These are phyloP conservation scores for Globisporangium mamillatum DNA, from an alignment of 352 stramenopile species.

Conservation along the genomic window DNA sequence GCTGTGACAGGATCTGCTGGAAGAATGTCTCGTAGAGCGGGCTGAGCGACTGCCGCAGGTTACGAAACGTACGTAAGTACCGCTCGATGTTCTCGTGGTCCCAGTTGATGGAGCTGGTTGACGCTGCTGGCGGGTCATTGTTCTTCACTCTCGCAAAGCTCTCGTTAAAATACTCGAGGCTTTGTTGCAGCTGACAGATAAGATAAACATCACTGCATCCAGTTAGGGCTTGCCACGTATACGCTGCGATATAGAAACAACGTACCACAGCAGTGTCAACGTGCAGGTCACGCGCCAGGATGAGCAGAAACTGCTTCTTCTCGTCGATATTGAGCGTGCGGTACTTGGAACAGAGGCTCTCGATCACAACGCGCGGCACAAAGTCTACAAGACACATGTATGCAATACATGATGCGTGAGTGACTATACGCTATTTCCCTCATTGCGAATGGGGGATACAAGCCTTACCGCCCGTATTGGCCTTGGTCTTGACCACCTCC, in stretches of 20 bases:
- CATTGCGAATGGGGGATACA: too few relatives aligned
- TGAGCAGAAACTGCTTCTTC: constrained; percentile 81
- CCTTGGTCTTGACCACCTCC: constrained; percentile 65
- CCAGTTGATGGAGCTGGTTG: constrained; percentile 40
- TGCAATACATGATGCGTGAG: not conserved
- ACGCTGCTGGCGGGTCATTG: not conserved
- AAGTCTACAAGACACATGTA: constrained; percentile 48
- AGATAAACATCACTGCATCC: not conserved
- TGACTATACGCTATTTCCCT: not conserved
- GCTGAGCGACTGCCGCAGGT: constrained; percentile 49
- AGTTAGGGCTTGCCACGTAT: not conserved
- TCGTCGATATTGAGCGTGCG: constrained; percentile 63
- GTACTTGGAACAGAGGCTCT: constrained; percentile 64
- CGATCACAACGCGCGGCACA: constrained; percentile 71
- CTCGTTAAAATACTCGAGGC: constrained; percentile 47
- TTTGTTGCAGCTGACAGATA: constrained; percentile 45
- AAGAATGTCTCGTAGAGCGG: constrained; percentile 83
- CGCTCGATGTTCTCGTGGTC: constrained; percentile 69
- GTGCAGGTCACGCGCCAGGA: constrained; percentile 71
- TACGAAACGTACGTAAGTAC: constrained; percentile 71
- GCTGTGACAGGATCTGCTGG: constrained; percentile 79
- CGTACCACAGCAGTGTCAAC: constrained; percentile 52
- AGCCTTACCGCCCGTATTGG: constrained; percentile 47
- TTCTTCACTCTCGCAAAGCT: constrained; percentile 50
- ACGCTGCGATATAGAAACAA: not conserved